phyloP scores from a whole-genome alignment of 2,329 filamentous ascomycete species.

The Exserohilum turcica region DNA sequence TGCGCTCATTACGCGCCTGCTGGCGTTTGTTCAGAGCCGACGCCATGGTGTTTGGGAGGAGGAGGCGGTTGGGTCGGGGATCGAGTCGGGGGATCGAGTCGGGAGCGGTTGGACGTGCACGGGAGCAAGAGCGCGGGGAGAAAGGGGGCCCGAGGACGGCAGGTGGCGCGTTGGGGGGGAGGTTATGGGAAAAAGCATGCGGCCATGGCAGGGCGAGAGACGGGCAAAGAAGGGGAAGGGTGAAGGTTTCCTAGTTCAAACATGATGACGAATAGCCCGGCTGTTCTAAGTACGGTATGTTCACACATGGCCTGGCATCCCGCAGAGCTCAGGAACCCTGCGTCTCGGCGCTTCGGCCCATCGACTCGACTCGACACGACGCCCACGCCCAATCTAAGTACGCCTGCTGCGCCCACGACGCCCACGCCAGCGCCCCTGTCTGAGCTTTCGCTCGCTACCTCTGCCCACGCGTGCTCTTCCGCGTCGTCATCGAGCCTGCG shows the following conservation, averaged over 20 bases:
- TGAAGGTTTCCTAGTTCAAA: constrained; percentile 20
- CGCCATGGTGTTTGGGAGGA: constrained; percentile 61
- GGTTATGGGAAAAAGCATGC: constrained; percentile 14
- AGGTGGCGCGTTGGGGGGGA: constrained; percentile 13
- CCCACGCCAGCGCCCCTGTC: no score
- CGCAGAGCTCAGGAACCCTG: constrained; percentile 25
- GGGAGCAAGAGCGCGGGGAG: constrained; percentile 18
- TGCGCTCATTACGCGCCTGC: constrained; percentile 94
- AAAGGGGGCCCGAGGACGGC: constrained; percentile 18
- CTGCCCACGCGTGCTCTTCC: neutral
- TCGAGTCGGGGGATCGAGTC: constrained; percentile 9
- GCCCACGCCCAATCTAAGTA: no score
- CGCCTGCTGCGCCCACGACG: no score
- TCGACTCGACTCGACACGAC: constrained; percentile 12
- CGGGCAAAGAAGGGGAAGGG: constrained; percentile 25
- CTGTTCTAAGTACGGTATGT: constrained; percentile 13
- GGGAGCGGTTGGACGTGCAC: constrained; percentile 30
- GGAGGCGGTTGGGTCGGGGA: constrained; percentile 25
- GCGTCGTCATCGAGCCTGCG: constrained; percentile 3
- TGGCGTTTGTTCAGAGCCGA: constrained; percentile 88
- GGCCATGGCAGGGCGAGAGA: constrained; percentile 22
- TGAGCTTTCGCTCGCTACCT: constrained; percentile 6
- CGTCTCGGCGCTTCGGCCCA: constrained; percentile 19
- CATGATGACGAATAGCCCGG: constrained; percentile 31
- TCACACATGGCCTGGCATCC: constrained; percentile 30